Evolutionary conservation across 441 rosid genomes (phyloP).

Genomic region (Adansonia gregorii): DNA sequence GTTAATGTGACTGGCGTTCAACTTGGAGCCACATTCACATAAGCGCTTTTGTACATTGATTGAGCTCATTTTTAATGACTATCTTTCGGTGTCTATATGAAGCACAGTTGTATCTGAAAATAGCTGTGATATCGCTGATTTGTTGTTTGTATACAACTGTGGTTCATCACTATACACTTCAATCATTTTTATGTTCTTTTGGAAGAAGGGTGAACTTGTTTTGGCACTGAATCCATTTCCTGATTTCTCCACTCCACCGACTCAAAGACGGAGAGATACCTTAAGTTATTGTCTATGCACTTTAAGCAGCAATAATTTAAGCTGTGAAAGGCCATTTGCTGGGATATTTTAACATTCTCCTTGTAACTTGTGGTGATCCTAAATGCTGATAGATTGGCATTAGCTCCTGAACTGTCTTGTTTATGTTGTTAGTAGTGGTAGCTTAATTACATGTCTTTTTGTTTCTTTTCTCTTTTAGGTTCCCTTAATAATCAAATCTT

Average conservation of each 20-base stretch:
- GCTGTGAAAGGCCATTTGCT: constrained; percentile 8
- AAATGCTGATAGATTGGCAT: neutral
- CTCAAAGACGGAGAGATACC: constrained; percentile 6
- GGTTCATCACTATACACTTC: neutral
- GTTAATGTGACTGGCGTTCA: constrained; percentile 2
- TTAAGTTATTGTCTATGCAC: neutral
- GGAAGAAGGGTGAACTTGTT: constrained; percentile 11
- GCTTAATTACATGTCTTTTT: neutral
- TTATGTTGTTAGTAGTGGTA: constrained; percentile 17
- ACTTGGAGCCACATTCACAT: neutral
- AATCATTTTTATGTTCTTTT: constrained; percentile 1
- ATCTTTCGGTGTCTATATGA: neutral
- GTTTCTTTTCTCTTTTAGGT: neutral
- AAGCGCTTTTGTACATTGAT: neutral
- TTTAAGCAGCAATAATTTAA: constrained; percentile 15
- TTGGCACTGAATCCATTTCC: neutral
- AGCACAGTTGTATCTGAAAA: neutral
- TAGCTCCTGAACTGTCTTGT: constrained; percentile 5
- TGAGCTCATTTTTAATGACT: constrained; percentile 15
- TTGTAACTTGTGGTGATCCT: constrained; percentile 3
- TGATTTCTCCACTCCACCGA: neutral
- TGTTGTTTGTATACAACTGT: neutral
- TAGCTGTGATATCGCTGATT: neutral
- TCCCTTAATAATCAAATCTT: neutral
- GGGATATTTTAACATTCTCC: constrained; percentile 10